phyloP scores from a whole-genome alignment of 257 asterid genomes.

The Euphrasia confusa region DNA sequence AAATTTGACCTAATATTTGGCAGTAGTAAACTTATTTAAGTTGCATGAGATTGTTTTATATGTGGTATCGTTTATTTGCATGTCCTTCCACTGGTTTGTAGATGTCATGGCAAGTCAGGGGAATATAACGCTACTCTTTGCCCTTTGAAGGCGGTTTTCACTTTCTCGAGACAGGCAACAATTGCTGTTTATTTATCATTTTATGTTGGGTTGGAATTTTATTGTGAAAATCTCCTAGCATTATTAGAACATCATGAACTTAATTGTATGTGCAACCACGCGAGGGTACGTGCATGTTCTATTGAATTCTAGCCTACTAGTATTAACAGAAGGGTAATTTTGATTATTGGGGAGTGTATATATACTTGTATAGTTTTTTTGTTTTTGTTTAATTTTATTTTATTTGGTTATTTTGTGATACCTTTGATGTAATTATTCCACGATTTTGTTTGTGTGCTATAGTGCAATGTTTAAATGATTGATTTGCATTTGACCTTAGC shows the following conservation, averaged over 20 bases:
- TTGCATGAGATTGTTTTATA: slow-evolving; percentile 40
- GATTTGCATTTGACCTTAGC: slow-evolving; percentile 7
- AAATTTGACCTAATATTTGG: slow-evolving; percentile 31
- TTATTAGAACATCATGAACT: slow-evolving; percentile 19
- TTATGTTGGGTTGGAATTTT: slow-evolving; percentile 37
- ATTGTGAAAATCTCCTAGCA: slow-evolving; percentile 29
- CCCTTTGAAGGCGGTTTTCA: slow-evolving; percentile 85
- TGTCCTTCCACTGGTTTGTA: slow-evolving; percentile 85
- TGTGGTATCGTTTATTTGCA: slow-evolving; percentile 75
- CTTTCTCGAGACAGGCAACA: slow-evolving; percentile 88
- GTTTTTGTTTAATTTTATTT: neutral
- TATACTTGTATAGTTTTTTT: slow-evolving; percentile 8
- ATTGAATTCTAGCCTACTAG: neutral
- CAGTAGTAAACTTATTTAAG: slow-evolving; percentile 36
- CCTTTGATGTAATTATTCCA: neutral
- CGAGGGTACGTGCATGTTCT: slow-evolving; percentile 13
- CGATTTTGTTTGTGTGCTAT: slow-evolving; percentile 3
- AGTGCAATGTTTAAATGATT: neutral
- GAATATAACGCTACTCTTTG: slow-evolving; percentile 75
- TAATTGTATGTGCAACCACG: slow-evolving; percentile 9
- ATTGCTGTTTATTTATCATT: slow-evolving; percentile 49
- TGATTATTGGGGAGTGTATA: slow-evolving; percentile 2
- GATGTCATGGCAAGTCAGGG: slow-evolving; percentile 84
- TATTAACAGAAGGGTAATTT: slow-evolving; percentile 3
- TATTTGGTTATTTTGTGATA: neutral